A percentile compares a stretch with the other conserved stretches of the same genome.
phyloP scores from a whole-genome alignment of 192 early-diverging fungal species.

The Chytriomyces hyalinus region DNA sequence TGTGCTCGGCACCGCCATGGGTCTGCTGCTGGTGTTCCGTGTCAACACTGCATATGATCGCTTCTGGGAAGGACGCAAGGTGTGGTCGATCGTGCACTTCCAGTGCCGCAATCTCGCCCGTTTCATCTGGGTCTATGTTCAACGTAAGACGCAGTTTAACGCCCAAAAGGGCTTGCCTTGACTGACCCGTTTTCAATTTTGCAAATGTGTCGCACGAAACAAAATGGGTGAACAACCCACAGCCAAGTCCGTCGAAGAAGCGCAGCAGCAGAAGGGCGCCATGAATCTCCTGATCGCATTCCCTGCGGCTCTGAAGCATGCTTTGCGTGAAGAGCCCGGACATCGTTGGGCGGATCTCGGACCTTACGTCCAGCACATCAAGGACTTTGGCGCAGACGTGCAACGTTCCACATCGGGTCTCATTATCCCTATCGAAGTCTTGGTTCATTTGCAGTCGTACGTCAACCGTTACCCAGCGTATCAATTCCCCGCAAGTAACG shows the following conservation, averaged over 20 bases:
- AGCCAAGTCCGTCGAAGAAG: conserved; percentile 9
- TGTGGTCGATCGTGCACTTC: conserved; percentile 78
- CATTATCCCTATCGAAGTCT: conserved; percentile 15
- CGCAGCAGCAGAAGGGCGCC: conserved; percentile 53
- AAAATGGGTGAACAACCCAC: not conserved
- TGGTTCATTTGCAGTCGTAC: conserved; percentile 9
- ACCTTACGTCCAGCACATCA: conserved; percentile 16
- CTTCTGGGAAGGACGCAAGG: conserved; percentile 76
- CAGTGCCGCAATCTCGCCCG: conserved; percentile 80
- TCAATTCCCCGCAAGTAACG: not conserved
- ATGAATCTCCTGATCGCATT: conserved; percentile 82
- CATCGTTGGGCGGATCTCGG: conserved; percentile 70
- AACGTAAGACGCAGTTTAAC: not conserved
- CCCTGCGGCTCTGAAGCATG: conserved; percentile 80
- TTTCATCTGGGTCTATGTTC: conserved; percentile 67
- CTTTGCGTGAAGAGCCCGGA: conserved; percentile 73
- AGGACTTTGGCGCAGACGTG: not conserved
- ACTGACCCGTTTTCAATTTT: no score
- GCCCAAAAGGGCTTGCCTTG: no score
- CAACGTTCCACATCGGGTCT: not conserved
- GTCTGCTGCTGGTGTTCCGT: conserved; percentile 80
- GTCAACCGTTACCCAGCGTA: not conserved
- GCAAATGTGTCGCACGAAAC: no score
- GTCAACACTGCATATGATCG: conserved; percentile 46
- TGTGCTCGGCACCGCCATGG: conserved; percentile 48